phyloP scores from a whole-genome alignment of 169 alveolate species.

The Babesia sp. region DNA sequence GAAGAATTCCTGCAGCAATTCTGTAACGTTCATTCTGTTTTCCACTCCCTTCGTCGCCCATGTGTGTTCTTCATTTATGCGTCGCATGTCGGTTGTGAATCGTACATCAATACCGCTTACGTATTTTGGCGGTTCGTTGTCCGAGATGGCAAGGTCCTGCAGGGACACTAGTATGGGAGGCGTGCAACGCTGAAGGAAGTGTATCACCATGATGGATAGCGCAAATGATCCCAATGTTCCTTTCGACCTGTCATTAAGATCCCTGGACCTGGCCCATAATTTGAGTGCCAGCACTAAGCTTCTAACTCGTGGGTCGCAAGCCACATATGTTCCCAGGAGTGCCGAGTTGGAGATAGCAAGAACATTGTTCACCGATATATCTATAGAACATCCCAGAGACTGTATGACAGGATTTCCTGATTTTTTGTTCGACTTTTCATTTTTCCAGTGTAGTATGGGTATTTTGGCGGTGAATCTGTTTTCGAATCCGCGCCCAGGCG shows the following conservation, averaged over 20 bases:
- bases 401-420: constrained; percentile 4
- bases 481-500: constrained; percentile 71
- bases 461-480: constrained; percentile 79
- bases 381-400: constrained; percentile 58
- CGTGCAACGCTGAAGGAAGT: constrained; percentile 73
- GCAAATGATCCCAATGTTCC: constrained; percentile 83
- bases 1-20: constrained; percentile 47
- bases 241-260: constrained; percentile 75
- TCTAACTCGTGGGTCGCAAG: constrained; percentile 77
- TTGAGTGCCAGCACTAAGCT: constrained; percentile 74
- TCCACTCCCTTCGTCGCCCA: constrained; percentile 41
- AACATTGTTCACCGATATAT: constrained; percentile 77
- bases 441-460: constrained; percentile 77
- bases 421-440: background rate
- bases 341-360: constrained; percentile 78
- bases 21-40: constrained; percentile 1
- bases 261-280: constrained; percentile 78
- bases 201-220: constrained; percentile 76
- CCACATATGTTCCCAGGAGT: constrained; percentile 75
- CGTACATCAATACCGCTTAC: constrained; percentile 77
- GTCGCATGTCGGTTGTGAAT: constrained; percentile 66
- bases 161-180: constrained; percentile 78
- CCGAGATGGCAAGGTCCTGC: constrained; percentile 77
- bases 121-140: constrained; percentile 73
- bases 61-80: constrained; percentile 64